Evolutionary conservation across 2,329 filamentous ascomycete species (phyloP).

Genomic region (Phymatotrichopsis omnivora): DNA sequence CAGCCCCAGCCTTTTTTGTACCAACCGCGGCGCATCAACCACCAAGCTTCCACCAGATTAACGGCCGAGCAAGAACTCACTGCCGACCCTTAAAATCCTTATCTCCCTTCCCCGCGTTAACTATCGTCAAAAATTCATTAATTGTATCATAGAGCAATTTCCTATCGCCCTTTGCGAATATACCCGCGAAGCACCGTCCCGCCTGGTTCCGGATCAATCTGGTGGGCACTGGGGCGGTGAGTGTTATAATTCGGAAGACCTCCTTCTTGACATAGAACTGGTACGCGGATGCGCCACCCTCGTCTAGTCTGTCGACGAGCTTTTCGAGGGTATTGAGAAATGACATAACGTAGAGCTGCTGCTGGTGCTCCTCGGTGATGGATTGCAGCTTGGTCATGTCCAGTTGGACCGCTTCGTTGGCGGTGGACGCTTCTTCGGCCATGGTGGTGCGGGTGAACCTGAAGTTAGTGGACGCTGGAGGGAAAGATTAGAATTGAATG

Average conservation of each 20-base stretch:
- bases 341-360: conserved; percentile 85
- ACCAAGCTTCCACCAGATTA: neutral
- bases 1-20: conserved; percentile 14
- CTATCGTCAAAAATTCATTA: conserved; percentile 68
- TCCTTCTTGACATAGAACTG: conserved; percentile 90
- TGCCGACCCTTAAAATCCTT: conserved; percentile 71
- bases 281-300: conserved; percentile 74
- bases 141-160: conserved; percentile 91
- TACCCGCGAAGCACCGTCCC: conserved; percentile 69
- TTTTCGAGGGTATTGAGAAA: conserved; percentile 75
- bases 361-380: conserved; percentile 74
- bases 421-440: conserved; percentile 37
- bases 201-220: conserved; percentile 84
- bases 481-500: neutral
- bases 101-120: conserved; percentile 66
- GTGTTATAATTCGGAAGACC: conserved; percentile 82
- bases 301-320: conserved; percentile 63
- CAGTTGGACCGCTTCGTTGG: conserved; percentile 58
- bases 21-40: neutral
- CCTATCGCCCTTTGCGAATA: conserved; percentile 76
- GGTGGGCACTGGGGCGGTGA: conserved; percentile 69
- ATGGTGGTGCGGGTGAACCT: conserved; percentile 31
- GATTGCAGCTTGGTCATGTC: conserved; percentile 82
- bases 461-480: conserved; percentile 35
- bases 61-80: conserved; percentile 21